Conservation (phyloP, 257 asterid species). For the Ligustrum vulgare region DNA sequence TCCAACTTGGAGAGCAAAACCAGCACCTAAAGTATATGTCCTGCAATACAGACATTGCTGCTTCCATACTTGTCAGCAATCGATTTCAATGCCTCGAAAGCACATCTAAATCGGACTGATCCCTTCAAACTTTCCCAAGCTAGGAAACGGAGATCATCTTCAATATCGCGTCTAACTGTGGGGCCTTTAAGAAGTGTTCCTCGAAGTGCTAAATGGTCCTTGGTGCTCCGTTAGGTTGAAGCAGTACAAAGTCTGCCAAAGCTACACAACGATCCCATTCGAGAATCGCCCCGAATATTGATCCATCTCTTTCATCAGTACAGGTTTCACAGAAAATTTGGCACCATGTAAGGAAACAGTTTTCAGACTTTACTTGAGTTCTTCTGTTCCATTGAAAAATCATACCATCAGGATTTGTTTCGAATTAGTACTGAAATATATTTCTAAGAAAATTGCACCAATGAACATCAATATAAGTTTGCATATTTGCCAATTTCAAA, state of each 20-base stretch:
- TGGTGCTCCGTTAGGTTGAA: slow-evolving; percentile 92
- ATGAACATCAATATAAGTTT: too few species aligned
- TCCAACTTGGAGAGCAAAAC: slow-evolving; percentile 95
- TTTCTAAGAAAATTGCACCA: too few species aligned
- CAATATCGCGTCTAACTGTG: slow-evolving; percentile 82
- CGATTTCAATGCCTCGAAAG: slow-evolving; percentile 52
- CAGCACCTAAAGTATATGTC: slow-evolving; percentile 97
- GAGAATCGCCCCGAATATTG: slow-evolving; percentile 87
- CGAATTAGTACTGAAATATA: too few species aligned
- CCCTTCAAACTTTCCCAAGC: slow-evolving; percentile 95
- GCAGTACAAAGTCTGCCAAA: slow-evolving; percentile 62
- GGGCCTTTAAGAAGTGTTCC: slow-evolving; percentile 84
- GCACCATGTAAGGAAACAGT: too few species aligned
- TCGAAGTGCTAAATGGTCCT: slow-evolving; percentile 71
- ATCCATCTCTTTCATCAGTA: slow-evolving; percentile 87
- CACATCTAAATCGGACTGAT: slow-evolving; percentile 69
- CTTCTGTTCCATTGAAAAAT: too few species aligned
- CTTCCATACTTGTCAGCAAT: slow-evolving; percentile 73
- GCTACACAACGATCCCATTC: slow-evolving; percentile 98
- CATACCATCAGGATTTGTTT: too few species aligned
- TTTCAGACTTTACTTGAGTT: too few species aligned
- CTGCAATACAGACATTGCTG: slow-evolving; percentile 70
- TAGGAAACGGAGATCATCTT: slow-evolving; percentile 87
- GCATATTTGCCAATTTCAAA: too few species aligned
- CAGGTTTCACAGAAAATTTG: slow-evolving; percentile 37